These are phyloP conservation scores for Ogataea nonfermentans DNA, from an alignment of 805 yeast species.

Conservation along the genomic window DNA sequence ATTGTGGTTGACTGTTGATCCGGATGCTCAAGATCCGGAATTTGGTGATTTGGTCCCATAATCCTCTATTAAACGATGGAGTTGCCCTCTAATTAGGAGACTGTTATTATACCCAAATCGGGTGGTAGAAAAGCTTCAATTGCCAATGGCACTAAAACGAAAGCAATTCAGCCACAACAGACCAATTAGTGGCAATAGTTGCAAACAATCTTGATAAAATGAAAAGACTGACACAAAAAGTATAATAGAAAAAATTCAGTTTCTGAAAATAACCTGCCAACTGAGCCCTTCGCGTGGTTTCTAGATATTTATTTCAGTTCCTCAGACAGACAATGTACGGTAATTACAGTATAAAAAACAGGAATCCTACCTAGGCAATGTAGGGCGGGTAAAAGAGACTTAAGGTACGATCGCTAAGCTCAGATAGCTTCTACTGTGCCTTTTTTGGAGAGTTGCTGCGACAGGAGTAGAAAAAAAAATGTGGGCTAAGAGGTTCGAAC, in stretches of 20 bases:
- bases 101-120: neutral
- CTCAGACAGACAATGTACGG: neutral
- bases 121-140: neutral
- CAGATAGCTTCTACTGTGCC: slow-evolving; percentile 2
- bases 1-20: slow-evolving; percentile 29
- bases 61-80: slow-evolving; percentile 2
- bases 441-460: slow-evolving; percentile 12
- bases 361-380: too few species aligned
- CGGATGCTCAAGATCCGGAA: slow-evolving; percentile 11
- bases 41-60: slow-evolving; percentile 16
- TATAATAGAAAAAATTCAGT: slow-evolving; percentile 5
- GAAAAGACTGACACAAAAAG: slow-evolving; percentile 11
- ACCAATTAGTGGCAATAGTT: slow-evolving; percentile 3
- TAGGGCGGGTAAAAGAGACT: too few species aligned
- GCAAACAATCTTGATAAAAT: slow-evolving; percentile 6
- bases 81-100: slow-evolving; percentile 6
- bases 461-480: slow-evolving; percentile 16
- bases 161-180: slow-evolving; percentile 8
- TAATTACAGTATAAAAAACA: slow-evolving; percentile 2
- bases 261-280: neutral
- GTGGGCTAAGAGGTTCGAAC: slow-evolving; percentile 33
- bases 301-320: neutral
- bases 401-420: neutral
- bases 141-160: slow-evolving; percentile 11
- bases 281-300: neutral